Evolutionary conservation across 345 rosid species (phyloP), one percentile per base, ranked within the genome.

Genomic region (Eucalyptus microcorys): DNA sequence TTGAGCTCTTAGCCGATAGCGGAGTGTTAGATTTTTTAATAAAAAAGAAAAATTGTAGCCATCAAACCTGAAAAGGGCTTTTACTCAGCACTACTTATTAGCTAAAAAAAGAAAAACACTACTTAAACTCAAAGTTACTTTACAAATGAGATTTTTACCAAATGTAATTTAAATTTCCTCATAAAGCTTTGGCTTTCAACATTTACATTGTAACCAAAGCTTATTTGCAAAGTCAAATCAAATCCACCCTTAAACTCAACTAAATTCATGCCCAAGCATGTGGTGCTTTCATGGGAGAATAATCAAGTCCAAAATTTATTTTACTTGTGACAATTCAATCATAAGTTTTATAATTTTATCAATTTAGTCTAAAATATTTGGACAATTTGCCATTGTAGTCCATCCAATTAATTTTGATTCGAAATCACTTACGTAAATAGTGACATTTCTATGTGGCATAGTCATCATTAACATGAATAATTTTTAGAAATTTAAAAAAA

Each of bases 361-460:
- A 59, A 59, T 27, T 59, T 59, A 59, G 2, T 59, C 16, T 59
- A 11, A 12, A 59, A 27, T 7, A 59, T 59, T 12, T 27, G 0
- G 4, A 59, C 1, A 11, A 57, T 30, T 61, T 30, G n/a, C 1
- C 4, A 5, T 3, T 12, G 0, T 30, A 61, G 8, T 61, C 16
- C 0, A 30, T 61, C 16, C 2, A 14, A 12, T 1, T 0, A 13
- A 3, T 27, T 61, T 61, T 30, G 4, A 2, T 27, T 0, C 0
- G 2, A 61, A 61, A 61, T 61, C 8, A 13, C 17, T 3, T 3
- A 12, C 0, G 2, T 61, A 8, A 27, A 30, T 61, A 27, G 1
- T 2, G 1, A 14, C 13, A 1, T 30, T 61, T 61, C 32, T 3
- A 61, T 13, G 32, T 27, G 68, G 7, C 34, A 12, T 6, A 13